Percentiles rank a stretch among this genome's conserved stretches.
Conservation (phyloP, 2,329 filamentous ascomycete species). For the Claviceps humidiphila region DNA sequence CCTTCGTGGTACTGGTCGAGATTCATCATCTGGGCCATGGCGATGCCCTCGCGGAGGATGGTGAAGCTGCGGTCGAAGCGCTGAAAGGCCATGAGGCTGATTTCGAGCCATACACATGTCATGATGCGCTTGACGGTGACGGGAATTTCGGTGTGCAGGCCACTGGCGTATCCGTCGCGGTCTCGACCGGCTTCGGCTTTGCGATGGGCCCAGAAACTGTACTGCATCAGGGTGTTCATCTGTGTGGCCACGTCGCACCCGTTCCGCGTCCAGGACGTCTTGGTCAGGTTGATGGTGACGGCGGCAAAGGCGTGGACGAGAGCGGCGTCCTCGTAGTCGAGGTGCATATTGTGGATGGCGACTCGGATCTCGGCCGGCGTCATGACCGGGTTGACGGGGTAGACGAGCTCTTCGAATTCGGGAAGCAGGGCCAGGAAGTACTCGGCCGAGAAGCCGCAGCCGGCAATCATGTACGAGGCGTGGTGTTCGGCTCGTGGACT, state of each 20-base stretch:
- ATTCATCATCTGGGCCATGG: conserved; percentile 29
- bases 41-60: conserved; percentile 34
- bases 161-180: conserved; percentile 15
- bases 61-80: conserved; percentile 33
- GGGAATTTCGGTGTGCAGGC: conserved; percentile 22
- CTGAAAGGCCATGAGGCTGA: conserved; percentile 33
- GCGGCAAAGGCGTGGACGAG: conserved; percentile 23
- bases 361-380: conserved; percentile 17
- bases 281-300: conserved; percentile 23
- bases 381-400: conserved; percentile 24
- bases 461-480: conserved; percentile 1
- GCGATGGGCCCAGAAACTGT: conserved; percentile 12
- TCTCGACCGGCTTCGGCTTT: conserved; percentile 17
- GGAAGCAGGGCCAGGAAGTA: conserved; percentile 22
- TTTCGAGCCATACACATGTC: conserved; percentile 37
- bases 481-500: conserved; percentile 2
- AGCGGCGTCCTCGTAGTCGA: conserved; percentile 20
- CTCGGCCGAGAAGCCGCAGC: conserved; percentile 13
- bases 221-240: conserved; percentile 16
- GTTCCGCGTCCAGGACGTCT: conserved; percentile 16
- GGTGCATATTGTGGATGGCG: conserved; percentile 20
- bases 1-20: conserved; percentile 25
- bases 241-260: conserved; percentile 16
- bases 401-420: conserved; percentile 22
- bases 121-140: conserved; percentile 31